Base-by-base conservation (phyloP, 2,329 filamentous ascomycete genomes). In the Grosmannia penicillata region DNA sequence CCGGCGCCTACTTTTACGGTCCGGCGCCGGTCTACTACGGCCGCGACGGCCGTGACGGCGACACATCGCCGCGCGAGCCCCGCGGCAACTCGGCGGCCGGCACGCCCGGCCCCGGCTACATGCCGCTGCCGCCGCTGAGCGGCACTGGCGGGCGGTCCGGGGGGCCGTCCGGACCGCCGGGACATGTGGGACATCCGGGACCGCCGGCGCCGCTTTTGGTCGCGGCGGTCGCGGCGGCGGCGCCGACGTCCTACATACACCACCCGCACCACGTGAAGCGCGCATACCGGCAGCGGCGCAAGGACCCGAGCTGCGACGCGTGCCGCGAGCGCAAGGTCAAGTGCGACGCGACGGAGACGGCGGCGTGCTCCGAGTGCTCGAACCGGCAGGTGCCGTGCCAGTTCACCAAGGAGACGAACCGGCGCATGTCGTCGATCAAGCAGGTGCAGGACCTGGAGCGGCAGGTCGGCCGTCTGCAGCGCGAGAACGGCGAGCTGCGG, bases 401-500 rank as follows among this genome's bases (percentile, higher is more conserved):
- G 54, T 98, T 98, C 56, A 98, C 91, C 36, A 98, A 98, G 61
- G 91, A 98, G 60, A 98, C 91, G 11, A 98, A 98, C 56, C 74
- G 91, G 42, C 77, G 91, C 45, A 98, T 98, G 91, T 96, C 91
- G 15, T 96, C 89, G 2, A 96, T 96, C 62, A 98, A 96, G 72
- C 91, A 95, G 65, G 83, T 96, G 11, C 91, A 96, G 59, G 91
- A 98, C 56, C 68, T 98, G 21, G 89, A 96, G 60, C 91, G 85
- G 58, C 87, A 95, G 58, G 74, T 95, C 51, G 73, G 81, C 33
- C 72, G 79, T 37, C 70, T 91, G 29, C 82, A 78, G 53, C 76
- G 84, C 41, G 82, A 94, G 56, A 87, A 94, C 51, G 70, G 66
- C 40, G 78, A 77, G 44, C 62, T 94, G 28, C 75, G 75, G 37